Evolutionary conservation across 2,329 filamentous ascomycete species (phyloP), one percentile per base, ranked within the genome.

Genomic region (Pseudogymnoascus verrucosus): DNA sequence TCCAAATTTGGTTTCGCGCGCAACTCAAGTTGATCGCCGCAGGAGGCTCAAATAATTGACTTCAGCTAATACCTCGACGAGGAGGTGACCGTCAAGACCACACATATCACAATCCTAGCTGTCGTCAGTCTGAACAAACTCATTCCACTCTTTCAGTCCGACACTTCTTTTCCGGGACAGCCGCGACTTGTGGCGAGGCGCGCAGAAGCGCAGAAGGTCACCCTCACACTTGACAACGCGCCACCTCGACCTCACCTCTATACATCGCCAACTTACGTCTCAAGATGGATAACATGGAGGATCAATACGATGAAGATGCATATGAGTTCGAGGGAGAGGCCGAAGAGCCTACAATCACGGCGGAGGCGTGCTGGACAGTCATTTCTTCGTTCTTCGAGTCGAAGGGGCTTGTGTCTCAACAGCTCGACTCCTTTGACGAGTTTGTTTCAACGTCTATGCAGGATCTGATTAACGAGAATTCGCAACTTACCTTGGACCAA

Each of bases 301-400:
- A 62, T 19, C 40, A 82, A 65, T 82, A 82, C 71, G 82, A 82
- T 62, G 79, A 84, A 70, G 82, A 84, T 63, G 81, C 84, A 62
- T 90, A 91, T 74, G 88, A 88, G 66, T 85, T 87, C 68, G 84
- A 84, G 67, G 84, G 86, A 67, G 85, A 83, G 65, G 86, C 89
- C 66, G 87, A 89, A 66, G 84, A 87, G 66, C 79, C 82, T 65
- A 81, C 81, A 70, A 96, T 98, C 78, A 96, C 93, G 26, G 91
- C 93, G 66, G 95, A 98, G 80, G 96, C 99, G 78, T 97, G 92
- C 81, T 99, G 96, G 95, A 90, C 89, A 68, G 93, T 98, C 73
- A 98, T 99, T 75, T 92, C 90, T 64, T 90, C 95, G 8, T 98
- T 97, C 81, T 99, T 99, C 79, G 91, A 97, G 71, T 85, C 87